Conservation (phyloP, 768 basidiomycete species). For the Hebeloma cylindrosporum region DNA sequence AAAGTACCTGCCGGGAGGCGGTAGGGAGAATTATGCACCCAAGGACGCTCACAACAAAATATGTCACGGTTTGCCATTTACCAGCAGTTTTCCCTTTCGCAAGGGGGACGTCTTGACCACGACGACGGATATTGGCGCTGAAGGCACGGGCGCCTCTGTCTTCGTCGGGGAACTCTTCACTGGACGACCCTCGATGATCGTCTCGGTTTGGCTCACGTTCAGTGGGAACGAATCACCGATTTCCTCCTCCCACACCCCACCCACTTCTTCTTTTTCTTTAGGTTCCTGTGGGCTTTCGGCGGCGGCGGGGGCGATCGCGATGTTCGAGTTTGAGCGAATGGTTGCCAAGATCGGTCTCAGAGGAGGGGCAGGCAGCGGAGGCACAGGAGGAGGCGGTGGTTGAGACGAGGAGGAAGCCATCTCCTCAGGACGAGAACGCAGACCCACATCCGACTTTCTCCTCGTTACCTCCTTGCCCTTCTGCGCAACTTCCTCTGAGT, state of each 20-base stretch:
- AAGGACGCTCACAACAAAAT: no score
- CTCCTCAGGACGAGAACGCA: slow-evolving; percentile 13
- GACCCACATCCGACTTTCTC: slow-evolving; percentile 18
- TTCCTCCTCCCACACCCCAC: slow-evolving; percentile 27
- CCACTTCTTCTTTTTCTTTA: slow-evolving; percentile 17
- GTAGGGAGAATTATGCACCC: no score
- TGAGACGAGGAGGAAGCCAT: slow-evolving; percentile 12
- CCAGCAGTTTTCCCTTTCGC: no score
- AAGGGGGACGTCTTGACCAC: no score
- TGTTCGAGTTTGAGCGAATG: slow-evolving; percentile 6
- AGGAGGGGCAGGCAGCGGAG: slow-evolving; percentile 11
- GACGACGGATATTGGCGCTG: no score
- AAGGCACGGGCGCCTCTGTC: no score
- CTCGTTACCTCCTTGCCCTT: slow-evolving; percentile 30
- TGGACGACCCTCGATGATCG: slow-evolving; percentile 16
- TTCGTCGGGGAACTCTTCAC: slow-evolving; percentile 4
- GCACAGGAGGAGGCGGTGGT: slow-evolving; percentile 14
- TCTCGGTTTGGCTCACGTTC: slow-evolving; percentile 25
- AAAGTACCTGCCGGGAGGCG: no score
- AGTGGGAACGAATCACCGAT: slow-evolving; percentile 27
- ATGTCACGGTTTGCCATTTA: no score
- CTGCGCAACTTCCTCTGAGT: slow-evolving; percentile 5
- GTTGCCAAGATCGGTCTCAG: slow-evolving; percentile 18
- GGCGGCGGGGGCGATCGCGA: neutral
- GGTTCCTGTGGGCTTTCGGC: slow-evolving; percentile 5